phyloP scores from a whole-genome alignment of 192 early-diverging fungal species.

The Obelidium mucronatum region DNA sequence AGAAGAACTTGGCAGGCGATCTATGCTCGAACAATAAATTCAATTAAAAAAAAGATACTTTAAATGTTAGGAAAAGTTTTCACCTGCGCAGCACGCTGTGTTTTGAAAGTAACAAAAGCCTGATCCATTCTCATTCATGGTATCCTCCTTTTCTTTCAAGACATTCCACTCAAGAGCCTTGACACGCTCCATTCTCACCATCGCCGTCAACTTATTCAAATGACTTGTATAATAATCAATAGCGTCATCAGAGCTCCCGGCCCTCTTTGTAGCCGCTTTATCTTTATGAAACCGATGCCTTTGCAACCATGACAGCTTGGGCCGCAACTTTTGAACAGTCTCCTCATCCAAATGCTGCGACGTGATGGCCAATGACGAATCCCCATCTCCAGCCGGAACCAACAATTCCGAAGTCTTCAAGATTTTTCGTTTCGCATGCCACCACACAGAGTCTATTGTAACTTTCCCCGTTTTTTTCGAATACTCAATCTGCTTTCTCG shows the following conservation, averaged over 20 bases:
- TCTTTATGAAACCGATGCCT: not conserved
- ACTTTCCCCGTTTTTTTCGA: not conserved
- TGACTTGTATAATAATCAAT: constrained; percentile 50
- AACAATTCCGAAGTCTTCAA: not conserved
- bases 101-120: constrained; percentile 60
- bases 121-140: constrained; percentile 33
- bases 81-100: constrained; percentile 46
- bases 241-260: constrained; percentile 25
- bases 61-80: not conserved
- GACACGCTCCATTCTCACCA: constrained; percentile 42
- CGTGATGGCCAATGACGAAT: constrained; percentile 28
- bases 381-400: constrained; percentile 29
- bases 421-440: not conserved
- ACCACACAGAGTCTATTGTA: too few species aligned
- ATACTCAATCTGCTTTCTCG: constrained; percentile 15
- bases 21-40: not conserved
- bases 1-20: constrained; percentile 52
- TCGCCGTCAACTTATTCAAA: constrained; percentile 38
- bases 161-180: constrained; percentile 10
- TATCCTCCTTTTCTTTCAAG: constrained; percentile 25
- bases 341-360: constrained; percentile 32
- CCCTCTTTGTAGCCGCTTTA: not conserved
- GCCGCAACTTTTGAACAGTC: constrained; percentile 32
- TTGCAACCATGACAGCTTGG: constrained; percentile 24
- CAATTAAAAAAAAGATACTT: not conserved